These are phyloP conservation scores for Myxozyma neotropica DNA, from an alignment of 805 yeast species.

Conservation along the genomic window DNA sequence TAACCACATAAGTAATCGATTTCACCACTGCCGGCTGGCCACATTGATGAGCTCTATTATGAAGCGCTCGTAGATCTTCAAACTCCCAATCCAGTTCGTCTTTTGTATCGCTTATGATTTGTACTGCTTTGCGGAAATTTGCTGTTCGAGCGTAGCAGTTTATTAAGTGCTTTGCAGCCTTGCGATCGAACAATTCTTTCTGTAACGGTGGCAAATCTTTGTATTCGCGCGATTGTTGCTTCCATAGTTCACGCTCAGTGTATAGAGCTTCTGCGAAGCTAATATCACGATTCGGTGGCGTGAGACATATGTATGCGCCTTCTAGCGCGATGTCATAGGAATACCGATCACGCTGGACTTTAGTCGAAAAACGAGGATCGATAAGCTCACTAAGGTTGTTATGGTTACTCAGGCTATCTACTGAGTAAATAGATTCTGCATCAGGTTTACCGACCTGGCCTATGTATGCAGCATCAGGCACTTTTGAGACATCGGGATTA, in stretches of 20 bases:
- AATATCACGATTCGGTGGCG: constrained; percentile 49
- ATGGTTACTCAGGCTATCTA: constrained; percentile 14
- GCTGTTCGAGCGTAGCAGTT: constrained; percentile 21
- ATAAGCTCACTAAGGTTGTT: constrained; percentile 9
- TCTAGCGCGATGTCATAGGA: constrained; percentile 63
- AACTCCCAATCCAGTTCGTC: constrained; percentile 10
- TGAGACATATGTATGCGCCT: constrained; percentile 54
- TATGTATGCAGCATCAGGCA: constrained; percentile 39
- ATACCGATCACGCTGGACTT: constrained; percentile 50
- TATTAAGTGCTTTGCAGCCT: constrained; percentile 16
- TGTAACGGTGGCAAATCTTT: not conserved
- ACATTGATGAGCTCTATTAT: constrained; percentile 22
- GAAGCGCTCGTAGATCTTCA: constrained; percentile 10
- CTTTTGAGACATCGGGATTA: constrained; percentile 46
- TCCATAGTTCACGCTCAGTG: constrained; percentile 75
- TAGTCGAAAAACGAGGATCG: constrained; percentile 32
- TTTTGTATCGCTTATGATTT: constrained; percentile 2
- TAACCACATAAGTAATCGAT: not conserved
- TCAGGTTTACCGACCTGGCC: constrained; percentile 9
- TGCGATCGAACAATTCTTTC: constrained; percentile 16
- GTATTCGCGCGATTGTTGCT: constrained; percentile 50
- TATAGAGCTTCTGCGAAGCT: constrained; percentile 68
- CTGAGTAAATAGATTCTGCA: not conserved
- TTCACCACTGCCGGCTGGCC: constrained; percentile 1
- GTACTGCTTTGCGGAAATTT: constrained; percentile 18